Conservation (phyloP, 75 land plant species). For the Cryptomeria japonica region DNA sequence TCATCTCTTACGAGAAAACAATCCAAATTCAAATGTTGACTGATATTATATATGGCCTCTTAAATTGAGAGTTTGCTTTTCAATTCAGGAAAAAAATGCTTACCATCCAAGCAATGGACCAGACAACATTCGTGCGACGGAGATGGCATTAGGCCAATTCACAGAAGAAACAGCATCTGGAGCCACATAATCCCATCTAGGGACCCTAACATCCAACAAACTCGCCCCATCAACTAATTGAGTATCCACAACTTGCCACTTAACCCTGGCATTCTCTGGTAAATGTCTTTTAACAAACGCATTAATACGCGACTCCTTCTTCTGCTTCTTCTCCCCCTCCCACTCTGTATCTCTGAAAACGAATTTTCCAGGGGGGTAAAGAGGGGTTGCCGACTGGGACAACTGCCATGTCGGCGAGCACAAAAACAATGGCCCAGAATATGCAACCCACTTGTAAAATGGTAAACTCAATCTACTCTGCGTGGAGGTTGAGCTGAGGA, state of each 20-base stretch:
- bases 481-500: slow-evolving; percentile 7
- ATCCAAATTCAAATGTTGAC: too few species aligned
- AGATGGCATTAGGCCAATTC: slow-evolving; percentile 89
- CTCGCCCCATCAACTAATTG: background rate
- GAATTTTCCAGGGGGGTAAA: slow-evolving; percentile 26
- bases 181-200: background rate
- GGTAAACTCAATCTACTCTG: slow-evolving; percentile 14
- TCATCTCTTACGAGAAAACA: too few species aligned
- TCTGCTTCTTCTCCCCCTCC: slow-evolving; percentile 7
- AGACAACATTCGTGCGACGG: slow-evolving; percentile 67
- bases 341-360: slow-evolving; percentile 8
- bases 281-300: slow-evolving; percentile 7
- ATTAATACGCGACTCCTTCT: background rate
- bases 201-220: background rate
- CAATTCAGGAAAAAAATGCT: background rate
- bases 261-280: slow-evolving; percentile 8
- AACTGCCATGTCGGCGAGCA: slow-evolving; percentile 61
- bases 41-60: too few species aligned
- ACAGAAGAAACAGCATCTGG: slow-evolving; percentile 28
- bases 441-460: slow-evolving; percentile 17
- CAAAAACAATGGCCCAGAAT: slow-evolving; percentile 52
- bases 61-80: too few species aligned
- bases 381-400: slow-evolving; percentile 61
- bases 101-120: slow-evolving; percentile 94
- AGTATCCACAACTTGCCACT: background rate